phyloP scores from a whole-genome alignment of 78 protist genomes.

The Cavenderia fasciculata region DNA sequence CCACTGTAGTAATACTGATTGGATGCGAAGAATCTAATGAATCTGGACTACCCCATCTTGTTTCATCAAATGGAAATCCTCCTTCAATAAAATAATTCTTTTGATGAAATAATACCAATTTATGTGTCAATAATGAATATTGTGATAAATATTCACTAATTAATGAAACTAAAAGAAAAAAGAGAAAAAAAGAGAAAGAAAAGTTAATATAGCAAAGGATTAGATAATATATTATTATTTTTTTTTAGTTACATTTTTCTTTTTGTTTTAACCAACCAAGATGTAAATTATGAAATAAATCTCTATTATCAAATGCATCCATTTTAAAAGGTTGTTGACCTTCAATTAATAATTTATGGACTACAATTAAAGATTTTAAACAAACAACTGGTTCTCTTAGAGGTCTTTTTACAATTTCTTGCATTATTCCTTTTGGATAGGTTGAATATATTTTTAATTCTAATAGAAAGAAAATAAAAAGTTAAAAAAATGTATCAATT shows the following conservation, averaged over 20 bases:
- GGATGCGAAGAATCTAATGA: conserved; percentile 26
- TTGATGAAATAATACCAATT: conserved; percentile 34
- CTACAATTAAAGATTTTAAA: conserved; percentile 33
- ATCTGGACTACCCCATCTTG: conserved; percentile 64
- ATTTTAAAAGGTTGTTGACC: conserved; percentile 11
- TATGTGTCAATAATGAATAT: conserved; percentile 27
- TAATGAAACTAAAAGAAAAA: neutral
- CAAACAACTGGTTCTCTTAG: conserved; percentile 50
- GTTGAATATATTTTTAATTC: conserved; percentile 5
- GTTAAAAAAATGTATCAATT: neutral
- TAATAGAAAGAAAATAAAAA: neutral
- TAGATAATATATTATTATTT: too few species aligned
- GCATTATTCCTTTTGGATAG: conserved; percentile 41
- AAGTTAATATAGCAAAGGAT: too few species aligned
- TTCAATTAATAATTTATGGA: conserved; percentile 26
- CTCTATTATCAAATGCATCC: conserved; percentile 46
- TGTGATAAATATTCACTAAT: conserved; percentile 56
- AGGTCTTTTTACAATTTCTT: conserved; percentile 50
- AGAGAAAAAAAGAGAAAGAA: neutral
- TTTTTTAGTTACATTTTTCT: conserved; percentile 41
- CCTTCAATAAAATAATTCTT: conserved; percentile 36
- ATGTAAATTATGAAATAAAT: conserved; percentile 57
- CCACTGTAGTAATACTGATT: conserved; percentile 9
- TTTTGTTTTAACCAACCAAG: conserved; percentile 75
- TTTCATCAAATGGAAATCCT: conserved; percentile 35